Evolutionary conservation across 2,329 filamentous ascomycete genomes (phyloP), one percentile per base, ranked within the genome.

Genomic region (Epicoccum sorghinum): DNA sequence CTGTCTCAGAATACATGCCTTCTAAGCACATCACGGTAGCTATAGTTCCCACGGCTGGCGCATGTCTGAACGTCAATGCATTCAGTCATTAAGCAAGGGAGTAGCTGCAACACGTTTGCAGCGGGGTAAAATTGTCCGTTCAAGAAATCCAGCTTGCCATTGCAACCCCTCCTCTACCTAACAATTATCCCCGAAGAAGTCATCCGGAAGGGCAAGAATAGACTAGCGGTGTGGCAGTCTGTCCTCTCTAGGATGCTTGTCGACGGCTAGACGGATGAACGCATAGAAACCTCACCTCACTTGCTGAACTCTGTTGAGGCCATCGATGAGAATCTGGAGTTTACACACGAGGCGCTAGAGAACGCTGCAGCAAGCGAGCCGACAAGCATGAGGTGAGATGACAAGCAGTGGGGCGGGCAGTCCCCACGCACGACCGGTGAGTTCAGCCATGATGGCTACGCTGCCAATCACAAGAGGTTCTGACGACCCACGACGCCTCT

Each of bases 161-260:
- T 38, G 48, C 58, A 64, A n/a, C 48, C 50, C 49, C 27, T 59
- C 67, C 59, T 66, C 69, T 70, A 58, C 58, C 56, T 37, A 30
- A 65, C 60, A 61, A 37, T 60, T 46, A 52, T 62, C 54, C 46
- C 43, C 49, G 47, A 37, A 52, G 47, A 41, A 40, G 45, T 41
- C 42, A 52, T 55, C 32, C 43, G 43, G 54, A 32, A 39, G 25
- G 41, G 48, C 60, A 64, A 64, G 60, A 66, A 67, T 68, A 73
- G 70, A 72, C 65, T 57, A 68, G 71, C 71, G 70, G 71, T 74
- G 70, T 55, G 52, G 44, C 45, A 33, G 56, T 38, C 25, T 44
- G 36, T 35, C 30, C 36, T 46, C 40, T 49, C 46, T 14, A 50
- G 53, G 36, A 54, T 60, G 47, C 58, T 55, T 61, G 55, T 60